phyloP scores from a whole-genome alignment of 257 asterid species.

The Plectranthus barbatus region DNA sequence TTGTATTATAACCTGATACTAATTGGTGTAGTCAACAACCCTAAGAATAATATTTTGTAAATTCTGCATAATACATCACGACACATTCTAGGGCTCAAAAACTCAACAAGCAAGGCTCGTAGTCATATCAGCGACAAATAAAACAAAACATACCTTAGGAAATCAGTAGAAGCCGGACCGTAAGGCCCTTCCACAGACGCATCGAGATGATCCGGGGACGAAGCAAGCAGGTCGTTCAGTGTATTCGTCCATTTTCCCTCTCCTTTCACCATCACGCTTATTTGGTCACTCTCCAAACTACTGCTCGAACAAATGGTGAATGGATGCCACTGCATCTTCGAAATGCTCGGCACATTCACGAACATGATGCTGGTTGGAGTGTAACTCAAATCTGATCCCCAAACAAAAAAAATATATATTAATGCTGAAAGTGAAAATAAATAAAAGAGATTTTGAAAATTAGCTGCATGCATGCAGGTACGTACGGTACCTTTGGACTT shows the following conservation, averaged over 20 bases:
- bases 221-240: constrained; percentile 54
- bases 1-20: too few species aligned
- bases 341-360: constrained; percentile 62
- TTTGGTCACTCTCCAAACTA: constrained; percentile 54
- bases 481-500: constrained; percentile 40
- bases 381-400: constrained; percentile 46
- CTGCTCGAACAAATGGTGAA: constrained; percentile 70
- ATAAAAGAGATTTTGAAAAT: too few species aligned
- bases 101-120: too few species aligned
- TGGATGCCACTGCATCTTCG: constrained; percentile 93
- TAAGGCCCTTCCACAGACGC: constrained; percentile 84
- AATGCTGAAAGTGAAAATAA: not conserved
- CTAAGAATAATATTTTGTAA: too few species aligned
- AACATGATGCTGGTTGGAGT: constrained; percentile 76
- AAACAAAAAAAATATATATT: not conserved
- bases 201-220: constrained; percentile 54
- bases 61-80: too few species aligned
- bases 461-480: too few species aligned
- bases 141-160: constrained; percentile 36
- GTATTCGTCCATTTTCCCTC: constrained; percentile 79
- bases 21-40: too few species aligned
- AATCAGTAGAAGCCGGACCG: constrained; percentile 68
- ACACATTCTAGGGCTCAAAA: too few species aligned
- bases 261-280: constrained; percentile 53
- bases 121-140: too few species aligned